Evolutionary conservation across 2,329 filamentous ascomycete species (phyloP).

Genomic region (Colletotrichum sp.): DNA sequence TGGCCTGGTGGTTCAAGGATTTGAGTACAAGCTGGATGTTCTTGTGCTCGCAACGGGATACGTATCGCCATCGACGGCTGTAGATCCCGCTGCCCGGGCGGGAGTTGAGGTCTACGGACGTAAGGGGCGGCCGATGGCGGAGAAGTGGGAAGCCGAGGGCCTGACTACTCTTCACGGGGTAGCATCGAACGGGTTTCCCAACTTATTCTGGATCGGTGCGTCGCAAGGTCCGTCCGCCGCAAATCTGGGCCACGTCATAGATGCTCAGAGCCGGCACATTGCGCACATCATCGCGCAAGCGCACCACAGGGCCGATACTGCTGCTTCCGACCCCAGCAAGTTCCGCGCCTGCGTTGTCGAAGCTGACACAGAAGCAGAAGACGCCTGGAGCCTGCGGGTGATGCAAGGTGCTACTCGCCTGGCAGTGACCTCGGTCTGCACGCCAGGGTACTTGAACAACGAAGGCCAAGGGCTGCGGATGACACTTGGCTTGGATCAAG

Average conservation of each 20-base stretch:
- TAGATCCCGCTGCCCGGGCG: neutral
- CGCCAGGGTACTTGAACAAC: neutral
- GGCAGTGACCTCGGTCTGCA: neutral
- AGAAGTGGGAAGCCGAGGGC: neutral
- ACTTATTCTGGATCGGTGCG: neutral
- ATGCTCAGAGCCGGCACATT: neutral
- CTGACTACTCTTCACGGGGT: neutral
- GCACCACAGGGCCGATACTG: neutral
- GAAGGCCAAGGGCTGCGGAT: neutral
- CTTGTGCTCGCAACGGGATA: constrained; percentile 43
- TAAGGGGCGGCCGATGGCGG: neutral
- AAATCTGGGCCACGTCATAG: neutral
- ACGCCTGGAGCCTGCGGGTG: neutral
- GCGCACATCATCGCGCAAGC: neutral
- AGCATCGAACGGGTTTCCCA: neutral
- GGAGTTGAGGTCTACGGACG: neutral
- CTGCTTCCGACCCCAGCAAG: neutral
- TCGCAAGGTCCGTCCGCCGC: neutral
- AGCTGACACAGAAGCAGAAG: neutral
- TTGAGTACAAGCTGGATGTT: constrained; percentile 51
- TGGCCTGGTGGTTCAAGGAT: constrained; percentile 51
- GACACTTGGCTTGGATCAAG: neutral
- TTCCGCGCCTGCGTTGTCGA: neutral
- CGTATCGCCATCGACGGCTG: constrained; percentile 15
- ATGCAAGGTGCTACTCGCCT: neutral